Evolutionary conservation across 352 stramenopile genomes (phyloP).

Genomic region (Pythium dissimile): DNA sequence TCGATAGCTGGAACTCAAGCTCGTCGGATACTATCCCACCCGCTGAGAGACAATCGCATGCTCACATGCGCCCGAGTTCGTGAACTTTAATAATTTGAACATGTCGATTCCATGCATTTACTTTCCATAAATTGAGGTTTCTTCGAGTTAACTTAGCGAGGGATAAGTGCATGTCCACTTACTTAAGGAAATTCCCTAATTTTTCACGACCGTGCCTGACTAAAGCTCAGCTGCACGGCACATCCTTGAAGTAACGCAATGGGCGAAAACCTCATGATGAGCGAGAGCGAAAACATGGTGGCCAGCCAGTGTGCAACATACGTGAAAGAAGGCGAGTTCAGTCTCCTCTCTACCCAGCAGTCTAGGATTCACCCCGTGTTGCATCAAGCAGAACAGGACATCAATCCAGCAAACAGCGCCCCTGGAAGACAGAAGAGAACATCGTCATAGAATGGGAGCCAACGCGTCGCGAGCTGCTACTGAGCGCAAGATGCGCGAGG

Average conservation of each 20-base stretch:
- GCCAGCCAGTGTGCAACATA: neutral
- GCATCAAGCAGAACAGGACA: neutral
- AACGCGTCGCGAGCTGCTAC: neutral
- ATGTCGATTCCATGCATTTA: too few species aligned
- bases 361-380: neutral
- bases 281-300: neutral
- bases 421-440: neutral
- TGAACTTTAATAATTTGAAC: too few species aligned
- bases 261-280: neutral
- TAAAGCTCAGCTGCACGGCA: neutral
- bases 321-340: neutral
- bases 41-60: too few species aligned
- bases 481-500: neutral
- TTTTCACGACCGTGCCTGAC: neutral
- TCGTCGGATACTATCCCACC: too few species aligned
- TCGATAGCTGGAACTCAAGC: too few species aligned
- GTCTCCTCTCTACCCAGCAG: neutral
- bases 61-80: too few species aligned
- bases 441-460: too few species aligned
- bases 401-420: neutral
- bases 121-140: too few species aligned
- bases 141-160: too few species aligned
- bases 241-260: slow-evolving; percentile 10
- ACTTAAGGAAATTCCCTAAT: too few species aligned
- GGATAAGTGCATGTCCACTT: too few species aligned